Percentiles rank a stretch among this genome's conserved stretches.
Conservation (phyloP, 805 yeast genomes). For the Candida incommunis region DNA sequence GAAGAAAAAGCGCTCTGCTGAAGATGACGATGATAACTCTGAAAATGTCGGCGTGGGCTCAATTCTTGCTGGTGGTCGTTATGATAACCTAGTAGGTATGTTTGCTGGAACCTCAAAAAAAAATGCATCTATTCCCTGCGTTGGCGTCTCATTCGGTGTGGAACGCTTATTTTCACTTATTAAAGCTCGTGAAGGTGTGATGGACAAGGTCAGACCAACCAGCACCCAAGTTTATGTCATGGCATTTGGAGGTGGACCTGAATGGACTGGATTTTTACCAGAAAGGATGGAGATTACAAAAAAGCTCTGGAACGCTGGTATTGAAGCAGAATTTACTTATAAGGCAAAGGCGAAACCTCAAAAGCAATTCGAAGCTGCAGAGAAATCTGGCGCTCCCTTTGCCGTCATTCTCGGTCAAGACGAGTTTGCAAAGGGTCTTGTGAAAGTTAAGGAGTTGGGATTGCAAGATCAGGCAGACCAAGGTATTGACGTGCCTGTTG, state of each 20-base stretch:
- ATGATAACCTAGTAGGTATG: constrained; percentile 95
- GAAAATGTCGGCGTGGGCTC: constrained; percentile 98
- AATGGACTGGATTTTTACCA: constrained; percentile 81
- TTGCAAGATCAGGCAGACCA: constrained; percentile 79
- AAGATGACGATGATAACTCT: constrained; percentile 78
- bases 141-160: constrained; percentile 93
- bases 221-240: constrained; percentile 88
- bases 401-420: constrained; percentile 95
- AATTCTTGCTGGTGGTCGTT: constrained; percentile 97
- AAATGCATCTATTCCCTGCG: constrained; percentile 78
- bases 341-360: constrained; percentile 89
- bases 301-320: constrained; percentile 73
- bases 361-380: constrained; percentile 97
- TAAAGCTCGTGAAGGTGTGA: constrained; percentile 55
- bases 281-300: constrained; percentile 86
- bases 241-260: constrained; percentile 98
- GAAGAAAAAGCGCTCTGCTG: constrained; percentile 25
- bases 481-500: constrained; percentile 63
- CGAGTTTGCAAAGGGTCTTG: constrained; percentile 66
- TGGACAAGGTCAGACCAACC: constrained; percentile 58
- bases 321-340: constrained; percentile 83
- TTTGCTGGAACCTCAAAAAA: constrained; percentile 72
- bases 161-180: constrained; percentile 87
- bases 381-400: constrained; percentile 76
- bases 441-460: constrained; percentile 80